Evolutionary conservation across 768 basidiomycete species (phyloP), one percentile per base, ranked within the genome.

Genomic region (Guyanaporus albipodus): DNA sequence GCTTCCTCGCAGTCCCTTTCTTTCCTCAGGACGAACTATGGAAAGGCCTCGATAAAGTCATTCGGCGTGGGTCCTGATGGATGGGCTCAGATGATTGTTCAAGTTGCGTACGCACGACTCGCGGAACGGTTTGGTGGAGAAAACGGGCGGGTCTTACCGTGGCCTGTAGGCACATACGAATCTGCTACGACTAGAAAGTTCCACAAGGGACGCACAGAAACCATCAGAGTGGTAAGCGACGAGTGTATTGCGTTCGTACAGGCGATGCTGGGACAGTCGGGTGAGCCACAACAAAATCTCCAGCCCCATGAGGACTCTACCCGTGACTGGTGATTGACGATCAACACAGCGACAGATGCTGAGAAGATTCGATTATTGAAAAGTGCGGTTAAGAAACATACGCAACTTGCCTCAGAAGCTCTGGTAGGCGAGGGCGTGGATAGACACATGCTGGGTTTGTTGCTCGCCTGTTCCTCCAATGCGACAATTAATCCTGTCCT

Each of bases 51-150:
- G 15, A 89, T 95, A 71, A 96, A 95, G 73, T 69, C 75, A 12
- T 91, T 89, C 56, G 83, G 87, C 27, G 82, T 87, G n/a, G 90
- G 91, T 33, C 94, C 94, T 3, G 94, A 97, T 60, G 87, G 87
- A 22, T 96, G 92, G 91, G 84, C 88, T 37, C 94, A 97, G 70
- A 82, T 96, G 78, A 71, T 92, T 59, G 75, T 94, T 40, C 94
- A 97, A 63, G 71, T 97, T 37, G 94, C 93, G 6, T 93, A 93
- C 65, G 78, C 74, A 47, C 79, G 92, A 1, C 74, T 91, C 27
- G 67, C 83, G 24, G 72, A 75, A 32, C 54, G 47, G 15, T 61
- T 61, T 22, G 38, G 43, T 29, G 40, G 42, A 1, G 38, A 49
- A 38, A 53, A 55, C 31, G 50, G 53, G 34, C 55, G 63, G n/a